phyloP scores from a whole-genome alignment of 495 filamentous ascomycete genomes.

The Aspergillus saccharolyticus region DNA sequence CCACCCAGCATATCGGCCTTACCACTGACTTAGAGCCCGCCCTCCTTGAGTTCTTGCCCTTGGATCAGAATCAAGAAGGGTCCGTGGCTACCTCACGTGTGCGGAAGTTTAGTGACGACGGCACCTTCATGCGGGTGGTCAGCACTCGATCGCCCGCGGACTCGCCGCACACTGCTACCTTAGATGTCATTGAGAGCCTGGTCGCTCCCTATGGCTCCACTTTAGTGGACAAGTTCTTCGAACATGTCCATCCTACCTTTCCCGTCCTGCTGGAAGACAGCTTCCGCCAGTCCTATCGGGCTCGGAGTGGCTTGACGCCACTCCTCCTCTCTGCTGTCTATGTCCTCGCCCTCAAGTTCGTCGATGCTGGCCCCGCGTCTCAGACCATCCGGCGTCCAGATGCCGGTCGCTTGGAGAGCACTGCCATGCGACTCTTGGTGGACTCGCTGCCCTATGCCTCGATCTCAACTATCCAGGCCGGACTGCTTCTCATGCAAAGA shows the following conservation, averaged over 20 bases:
- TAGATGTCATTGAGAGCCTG: conserved; percentile 75
- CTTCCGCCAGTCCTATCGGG: conserved; percentile 80
- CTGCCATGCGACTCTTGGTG: conserved; percentile 66
- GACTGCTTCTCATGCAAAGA: conserved; percentile 80
- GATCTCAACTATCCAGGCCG: conserved; percentile 90
- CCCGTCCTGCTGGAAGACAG: conserved; percentile 84
- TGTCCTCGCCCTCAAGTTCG: conserved; percentile 85
- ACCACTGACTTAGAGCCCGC: conserved; percentile 51
- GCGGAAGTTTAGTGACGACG: conserved; percentile 72
- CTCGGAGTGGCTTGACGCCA: conserved; percentile 73
- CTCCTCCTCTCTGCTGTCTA: conserved; percentile 85
- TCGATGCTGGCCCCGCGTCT: conserved; percentile 66
- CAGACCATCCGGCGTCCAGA: conserved; percentile 64
- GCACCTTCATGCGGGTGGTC: conserved; percentile 70
- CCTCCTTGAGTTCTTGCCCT: conserved; percentile 41
- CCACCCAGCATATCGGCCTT: conserved; percentile 48
- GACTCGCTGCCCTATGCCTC: conserved; percentile 80
- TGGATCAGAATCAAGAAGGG: conserved; percentile 40
- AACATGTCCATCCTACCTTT: conserved; percentile 81
- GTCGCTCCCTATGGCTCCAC: conserved; percentile 77
- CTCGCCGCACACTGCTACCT: conserved; percentile 50
- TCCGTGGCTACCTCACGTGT: conserved; percentile 43
- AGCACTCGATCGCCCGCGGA: conserved; percentile 33
- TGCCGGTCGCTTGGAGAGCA: conserved; percentile 66
- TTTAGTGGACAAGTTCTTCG: conserved; percentile 82